phyloP scores from a whole-genome alignment of 1,284 basidiomycete species.

The Tilletia setariae region DNA sequence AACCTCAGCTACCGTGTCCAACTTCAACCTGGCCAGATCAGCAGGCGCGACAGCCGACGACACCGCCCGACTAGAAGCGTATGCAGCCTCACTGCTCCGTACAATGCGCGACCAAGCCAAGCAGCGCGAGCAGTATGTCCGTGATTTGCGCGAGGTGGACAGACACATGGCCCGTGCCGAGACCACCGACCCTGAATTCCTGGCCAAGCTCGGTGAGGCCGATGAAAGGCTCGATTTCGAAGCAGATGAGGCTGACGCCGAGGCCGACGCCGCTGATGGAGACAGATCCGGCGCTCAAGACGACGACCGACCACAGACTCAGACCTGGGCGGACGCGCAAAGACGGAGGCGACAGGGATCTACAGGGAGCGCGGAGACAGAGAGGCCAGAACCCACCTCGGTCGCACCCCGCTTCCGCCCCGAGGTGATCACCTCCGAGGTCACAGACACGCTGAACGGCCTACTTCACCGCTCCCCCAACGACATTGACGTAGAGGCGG shows the following conservation, averaged over 20 bases:
- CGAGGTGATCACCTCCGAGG: not conserved
- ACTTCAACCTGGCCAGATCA: not conserved
- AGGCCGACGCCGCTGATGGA: not conserved
- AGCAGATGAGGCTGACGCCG: slow-evolving; percentile 2
- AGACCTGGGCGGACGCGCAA: slow-evolving; percentile 2
- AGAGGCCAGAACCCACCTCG: not conserved
- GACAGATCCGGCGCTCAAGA: not conserved
- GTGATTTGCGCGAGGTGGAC: slow-evolving; percentile 5
- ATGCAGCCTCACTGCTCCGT: not conserved
- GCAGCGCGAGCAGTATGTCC: slow-evolving; percentile 9
- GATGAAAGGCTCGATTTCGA: not conserved
- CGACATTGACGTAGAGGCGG: not conserved
- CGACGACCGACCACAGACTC: not conserved
- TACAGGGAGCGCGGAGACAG: slow-evolving; percentile 2
- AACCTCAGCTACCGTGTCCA: not conserved
- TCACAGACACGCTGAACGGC: not conserved
- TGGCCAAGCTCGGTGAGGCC: not conserved
- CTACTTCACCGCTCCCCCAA: not conserved
- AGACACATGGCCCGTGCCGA: slow-evolving; percentile 12
- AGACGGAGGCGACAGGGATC: not conserved
- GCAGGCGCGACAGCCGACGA: not conserved
- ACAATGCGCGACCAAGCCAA: not conserved
- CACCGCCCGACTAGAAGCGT: slow-evolving; percentile 3
- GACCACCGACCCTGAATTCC: slow-evolving; percentile 4
- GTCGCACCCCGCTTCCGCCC: slow-evolving; percentile 3